Conservation (phyloP, 352 stramenopile species). For the Globisporangium splendens region DNA sequence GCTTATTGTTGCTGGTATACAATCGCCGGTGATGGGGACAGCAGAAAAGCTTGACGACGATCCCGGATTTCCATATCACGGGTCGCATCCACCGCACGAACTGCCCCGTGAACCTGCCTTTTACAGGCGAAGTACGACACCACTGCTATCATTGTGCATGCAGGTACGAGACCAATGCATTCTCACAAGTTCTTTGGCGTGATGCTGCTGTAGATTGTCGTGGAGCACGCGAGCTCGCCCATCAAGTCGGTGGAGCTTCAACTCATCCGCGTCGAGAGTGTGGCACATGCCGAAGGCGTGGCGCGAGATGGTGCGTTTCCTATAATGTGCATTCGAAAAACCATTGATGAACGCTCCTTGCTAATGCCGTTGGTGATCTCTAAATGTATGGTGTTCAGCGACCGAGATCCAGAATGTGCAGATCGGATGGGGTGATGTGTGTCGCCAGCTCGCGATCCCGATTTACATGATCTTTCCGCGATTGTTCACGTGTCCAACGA, state of each 20-base stretch:
- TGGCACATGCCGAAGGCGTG: constrained; percentile 72
- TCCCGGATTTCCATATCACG: constrained; percentile 78
- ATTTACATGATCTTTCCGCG: constrained; percentile 95
- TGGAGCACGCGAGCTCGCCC: constrained; percentile 66
- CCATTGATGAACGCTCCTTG: background rate
- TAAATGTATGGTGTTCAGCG: constrained; percentile 27
- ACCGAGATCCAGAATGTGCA: constrained; percentile 95
- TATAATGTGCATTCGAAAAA: background rate
- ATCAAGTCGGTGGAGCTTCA: constrained; percentile 90
- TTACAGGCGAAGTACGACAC: constrained; percentile 77
- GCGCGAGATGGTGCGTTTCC: constrained; percentile 62
- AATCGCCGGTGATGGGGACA: constrained; percentile 18
- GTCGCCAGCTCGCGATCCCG: constrained; percentile 84
- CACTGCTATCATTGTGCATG: constrained; percentile 10
- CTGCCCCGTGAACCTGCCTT: constrained; percentile 86
- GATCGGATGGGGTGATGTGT: constrained; percentile 90
- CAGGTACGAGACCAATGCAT: too few species aligned
- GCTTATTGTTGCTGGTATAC: constrained; percentile 4
- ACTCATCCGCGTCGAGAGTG: constrained; percentile 88
- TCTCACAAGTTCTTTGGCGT: background rate
- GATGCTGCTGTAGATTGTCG: constrained; percentile 47
- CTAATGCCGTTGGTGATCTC: background rate
- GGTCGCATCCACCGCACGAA: constrained; percentile 86
- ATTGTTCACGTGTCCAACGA: constrained; percentile 91
- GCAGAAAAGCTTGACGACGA: constrained; percentile 43